Evolutionary conservation across 345 rosid genomes (phyloP), one percentile per base, ranked within the genome.

Genomic region (Salix dunnii): DNA sequence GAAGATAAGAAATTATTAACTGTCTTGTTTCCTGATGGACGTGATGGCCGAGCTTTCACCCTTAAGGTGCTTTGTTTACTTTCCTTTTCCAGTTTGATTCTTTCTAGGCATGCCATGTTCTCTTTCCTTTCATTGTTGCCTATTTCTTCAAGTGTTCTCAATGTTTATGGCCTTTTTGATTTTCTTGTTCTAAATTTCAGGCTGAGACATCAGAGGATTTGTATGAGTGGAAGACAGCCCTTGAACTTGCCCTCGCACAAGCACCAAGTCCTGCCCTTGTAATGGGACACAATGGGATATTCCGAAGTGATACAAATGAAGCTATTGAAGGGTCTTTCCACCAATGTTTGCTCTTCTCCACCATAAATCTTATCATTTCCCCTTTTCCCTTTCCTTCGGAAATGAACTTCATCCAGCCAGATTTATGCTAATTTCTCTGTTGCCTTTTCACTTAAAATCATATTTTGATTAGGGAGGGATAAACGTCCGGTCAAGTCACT

Each of bases 1-100:
- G 98, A 93, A 85, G 98, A 96, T 78, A 96, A 96, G 81, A 96
- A 92, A 73, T 84, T 96, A 78, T 81, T 96, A 83, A 96, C 99
- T 58, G 98, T 96, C 31, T 83, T 96, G 77, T 96, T 96, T 85
- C 99, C 99, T 77, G 99, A 96, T 85, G 99, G 99, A 79, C 95
- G 98, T 78, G 99, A 93, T 87, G 99, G 99, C 61, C 90, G 99
- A 85, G 99, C 98, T 70, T 96, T 96, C 85, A 96, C 98, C 63
- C 97, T 96, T 76, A 96, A 96, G 99, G 99, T 92, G 81, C 80
- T 80, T 82, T 31, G 36, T 69, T 72, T 80, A 58, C 23, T 18
- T 71, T 67, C 21, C 48, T 5, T 20, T 13, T 31, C 36, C 18
- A 9, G 1, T 48, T 51, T 5, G 38, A 49, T 55, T 40, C 7